phyloP scores from a whole-genome alignment of 345 rosid species.

The Luvunga scandens region DNA sequence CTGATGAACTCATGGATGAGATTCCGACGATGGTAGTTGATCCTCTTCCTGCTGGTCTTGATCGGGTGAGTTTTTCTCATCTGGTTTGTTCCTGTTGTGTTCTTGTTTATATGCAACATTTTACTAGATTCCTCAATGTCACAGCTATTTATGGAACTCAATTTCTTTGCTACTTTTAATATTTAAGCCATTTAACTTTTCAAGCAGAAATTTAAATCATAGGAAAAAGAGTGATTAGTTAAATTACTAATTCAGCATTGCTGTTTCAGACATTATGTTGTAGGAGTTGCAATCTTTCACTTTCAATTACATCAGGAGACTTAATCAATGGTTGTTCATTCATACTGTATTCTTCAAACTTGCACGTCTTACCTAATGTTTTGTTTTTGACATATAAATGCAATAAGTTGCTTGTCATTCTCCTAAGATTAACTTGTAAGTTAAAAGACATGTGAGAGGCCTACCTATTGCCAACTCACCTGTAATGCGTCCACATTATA shows the following conservation, averaged over 20 bases:
- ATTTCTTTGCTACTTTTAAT: not conserved
- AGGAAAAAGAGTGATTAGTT: not conserved
- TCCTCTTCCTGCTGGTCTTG: slow-evolving; percentile 92
- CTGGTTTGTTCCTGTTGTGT: not conserved
- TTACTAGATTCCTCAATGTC: not conserved
- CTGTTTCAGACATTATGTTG: not conserved
- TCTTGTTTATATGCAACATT: not conserved
- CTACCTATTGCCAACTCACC: not conserved
- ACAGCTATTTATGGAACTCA: not conserved
- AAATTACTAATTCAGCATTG: not conserved
- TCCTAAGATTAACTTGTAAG: not conserved
- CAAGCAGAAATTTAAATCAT: not conserved
- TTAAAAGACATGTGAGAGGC: not conserved
- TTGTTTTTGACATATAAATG: not conserved
- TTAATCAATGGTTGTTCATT: not conserved
- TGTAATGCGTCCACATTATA: not conserved
- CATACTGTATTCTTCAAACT: not conserved
- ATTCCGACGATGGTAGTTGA: slow-evolving; percentile 85
- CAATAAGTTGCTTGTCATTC: not conserved
- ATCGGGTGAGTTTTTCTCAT: slow-evolving; percentile 48
- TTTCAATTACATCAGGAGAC: not conserved
- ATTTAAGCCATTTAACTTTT: not conserved
- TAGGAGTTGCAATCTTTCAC: not conserved
- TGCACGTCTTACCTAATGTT: not conserved
- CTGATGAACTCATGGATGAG: slow-evolving; percentile 90